Percentiles rank a stretch among this genome's conserved stretches.
Evolutionary conservation across 1,284 basidiomycete species (phyloP).

Genomic region (Cutaneotrichosporon spelunceum): DNA sequence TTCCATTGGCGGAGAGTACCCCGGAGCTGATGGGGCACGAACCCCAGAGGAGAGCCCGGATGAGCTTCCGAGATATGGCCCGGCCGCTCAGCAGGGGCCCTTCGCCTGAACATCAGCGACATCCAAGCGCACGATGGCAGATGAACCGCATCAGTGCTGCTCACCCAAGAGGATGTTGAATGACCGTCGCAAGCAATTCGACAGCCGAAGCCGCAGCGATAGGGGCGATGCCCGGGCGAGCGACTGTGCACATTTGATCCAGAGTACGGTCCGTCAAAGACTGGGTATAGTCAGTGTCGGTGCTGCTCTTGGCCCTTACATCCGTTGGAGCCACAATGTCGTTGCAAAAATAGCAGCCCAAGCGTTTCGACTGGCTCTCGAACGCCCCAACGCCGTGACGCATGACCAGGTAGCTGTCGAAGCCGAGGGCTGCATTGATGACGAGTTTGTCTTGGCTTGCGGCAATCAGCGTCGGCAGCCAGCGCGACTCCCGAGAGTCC

Average conservation of each 20-base stretch:
- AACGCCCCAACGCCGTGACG: slow-evolving; percentile 64
- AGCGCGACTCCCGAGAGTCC: slow-evolving; percentile 94
- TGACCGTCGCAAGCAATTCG: slow-evolving; percentile 79
- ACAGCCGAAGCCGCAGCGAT: slow-evolving; percentile 90
- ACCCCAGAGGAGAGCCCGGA: slow-evolving; percentile 65
- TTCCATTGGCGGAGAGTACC: slow-evolving; percentile 84
- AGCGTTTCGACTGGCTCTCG: slow-evolving; percentile 12
- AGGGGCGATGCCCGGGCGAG: slow-evolving; percentile 88
- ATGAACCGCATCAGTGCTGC: slow-evolving; percentile 27
- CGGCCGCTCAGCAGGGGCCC: slow-evolving; percentile 59
- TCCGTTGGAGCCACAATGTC: slow-evolving; percentile 95
- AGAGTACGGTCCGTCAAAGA: slow-evolving; percentile 89
- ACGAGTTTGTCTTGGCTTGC: slow-evolving; percentile 85
- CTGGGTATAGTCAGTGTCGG: slow-evolving; percentile 52
- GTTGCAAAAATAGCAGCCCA: slow-evolving; percentile 98
- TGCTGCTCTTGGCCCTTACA: slow-evolving; percentile 55
- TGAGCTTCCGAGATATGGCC: neutral
- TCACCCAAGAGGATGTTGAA: slow-evolving; percentile 87
- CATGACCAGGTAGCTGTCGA: slow-evolving; percentile 96
- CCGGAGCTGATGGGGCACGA: slow-evolving; percentile 89
- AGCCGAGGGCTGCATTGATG: slow-evolving; percentile 91
- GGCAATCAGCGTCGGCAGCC: slow-evolving; percentile 88
- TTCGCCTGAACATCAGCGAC: slow-evolving; percentile 53
- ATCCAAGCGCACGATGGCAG: neutral
- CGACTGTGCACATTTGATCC: slow-evolving; percentile 99